Percentiles rank a stretch among this genome's conserved stretches.
Conservation (phyloP, 306 rosid genomes). For the Boehmeria nivea region DNA sequence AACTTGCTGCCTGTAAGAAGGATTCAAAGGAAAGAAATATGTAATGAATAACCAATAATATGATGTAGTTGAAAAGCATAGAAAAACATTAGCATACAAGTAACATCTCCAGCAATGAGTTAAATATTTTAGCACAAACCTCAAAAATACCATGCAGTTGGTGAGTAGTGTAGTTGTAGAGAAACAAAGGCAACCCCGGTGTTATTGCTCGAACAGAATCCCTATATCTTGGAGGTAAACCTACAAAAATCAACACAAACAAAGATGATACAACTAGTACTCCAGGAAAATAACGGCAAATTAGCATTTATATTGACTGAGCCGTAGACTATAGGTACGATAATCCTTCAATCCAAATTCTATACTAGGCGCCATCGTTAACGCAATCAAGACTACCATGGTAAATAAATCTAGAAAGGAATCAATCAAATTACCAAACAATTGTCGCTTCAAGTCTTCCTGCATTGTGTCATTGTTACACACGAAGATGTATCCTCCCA, state of each 20-base stretch:
- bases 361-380: too few species aligned
- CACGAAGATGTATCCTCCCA: conserved; percentile 97
- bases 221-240: conserved; percentile 95
- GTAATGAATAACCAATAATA: too few species aligned
- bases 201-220: conserved; percentile 96
- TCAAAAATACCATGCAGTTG: conserved; percentile 94
- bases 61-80: conserved; percentile 8
- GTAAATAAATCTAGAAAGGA: too few species aligned
- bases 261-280: too few species aligned
- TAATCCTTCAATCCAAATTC: neutral
- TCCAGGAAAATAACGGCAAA: conserved; percentile 14
- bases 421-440: conserved; percentile 53
- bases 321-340: neutral
- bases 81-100: conserved; percentile 14
- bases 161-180: conserved; percentile 94
- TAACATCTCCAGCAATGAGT: neutral
- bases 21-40: too few species aligned
- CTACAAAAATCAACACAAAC: conserved; percentile 48
- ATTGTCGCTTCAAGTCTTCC: conserved; percentile 94
- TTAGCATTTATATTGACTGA: too few species aligned
- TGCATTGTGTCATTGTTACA: conserved; percentile 99
- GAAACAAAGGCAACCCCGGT: conserved; percentile 88
- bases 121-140: conserved; percentile 37
- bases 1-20: conserved; percentile 95
- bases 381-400: neutral